phyloP scores from a whole-genome alignment of 805 yeast genomes.

The Kazachstania psychrophila region DNA sequence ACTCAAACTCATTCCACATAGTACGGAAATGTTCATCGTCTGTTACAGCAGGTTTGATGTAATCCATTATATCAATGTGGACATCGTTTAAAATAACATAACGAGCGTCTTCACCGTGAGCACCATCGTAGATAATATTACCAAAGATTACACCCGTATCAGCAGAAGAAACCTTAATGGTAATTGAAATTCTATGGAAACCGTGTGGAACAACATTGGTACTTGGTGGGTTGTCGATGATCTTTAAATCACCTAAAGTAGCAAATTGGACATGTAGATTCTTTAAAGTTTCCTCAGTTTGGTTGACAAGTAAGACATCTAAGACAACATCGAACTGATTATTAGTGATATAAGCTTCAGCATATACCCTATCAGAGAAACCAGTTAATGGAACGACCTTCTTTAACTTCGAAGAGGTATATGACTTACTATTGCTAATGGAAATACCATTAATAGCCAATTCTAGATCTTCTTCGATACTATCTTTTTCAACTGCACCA shows the following conservation, averaged over 20 bases:
- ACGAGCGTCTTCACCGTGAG: conserved; percentile 79
- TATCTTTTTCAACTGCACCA: conserved; percentile 32
- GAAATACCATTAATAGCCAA: conserved; percentile 38
- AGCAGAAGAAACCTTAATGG: conserved; percentile 90
- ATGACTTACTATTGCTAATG: conserved; percentile 43
- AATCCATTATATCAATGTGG: conserved; percentile 94
- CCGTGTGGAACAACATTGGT: conserved; percentile 96
- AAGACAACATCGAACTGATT: conserved; percentile 93
- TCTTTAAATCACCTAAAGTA: conserved; percentile 90
- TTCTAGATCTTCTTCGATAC: conserved; percentile 49
- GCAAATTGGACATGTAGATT: conserved; percentile 92
- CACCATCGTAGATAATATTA: conserved; percentile 93
- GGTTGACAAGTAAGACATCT: conserved; percentile 90
- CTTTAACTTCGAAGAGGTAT: conserved; percentile 67
- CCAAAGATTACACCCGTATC: conserved; percentile 98
- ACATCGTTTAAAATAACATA: conserved; percentile 90
- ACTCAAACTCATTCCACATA: conserved; percentile 99
- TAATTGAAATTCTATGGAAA: conserved; percentile 79
- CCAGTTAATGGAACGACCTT: conserved; percentile 95
- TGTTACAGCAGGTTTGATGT: conserved; percentile 90
- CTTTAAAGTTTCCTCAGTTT: conserved; percentile 82
- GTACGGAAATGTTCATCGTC: conserved; percentile 83
- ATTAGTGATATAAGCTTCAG: conserved; percentile 93
- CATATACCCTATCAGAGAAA: conserved; percentile 94
- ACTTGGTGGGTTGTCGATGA: conserved; percentile 81